Percentiles rank a stretch among this genome's conserved stretches.
These are phyloP conservation scores for Teratosphaeria viscida DNA, from an alignment of 2,329 filamentous ascomycete species.

Conservation along the genomic window DNA sequence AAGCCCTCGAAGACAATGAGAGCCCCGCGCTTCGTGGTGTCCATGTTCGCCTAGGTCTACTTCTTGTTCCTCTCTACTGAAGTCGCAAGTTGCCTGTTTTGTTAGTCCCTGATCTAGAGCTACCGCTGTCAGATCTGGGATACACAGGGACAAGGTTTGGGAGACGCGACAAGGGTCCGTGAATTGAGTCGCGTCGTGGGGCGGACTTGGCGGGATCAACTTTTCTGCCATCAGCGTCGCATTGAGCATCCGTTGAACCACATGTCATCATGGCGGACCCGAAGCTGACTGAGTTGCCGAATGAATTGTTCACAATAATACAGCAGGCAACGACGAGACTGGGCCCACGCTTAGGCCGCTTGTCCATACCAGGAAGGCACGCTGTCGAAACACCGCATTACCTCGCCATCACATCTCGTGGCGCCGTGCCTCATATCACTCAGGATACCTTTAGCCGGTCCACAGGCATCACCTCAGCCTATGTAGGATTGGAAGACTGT, in stretches of 20 bases:
- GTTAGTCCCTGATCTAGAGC: background rate
- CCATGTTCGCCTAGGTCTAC: background rate
- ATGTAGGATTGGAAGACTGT: slow-evolving; percentile 90
- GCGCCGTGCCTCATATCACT: slow-evolving; percentile 75
- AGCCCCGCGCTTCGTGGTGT: slow-evolving; percentile 41
- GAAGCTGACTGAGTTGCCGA: slow-evolving; percentile 2
- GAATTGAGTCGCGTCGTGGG: background rate
- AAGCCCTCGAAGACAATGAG: slow-evolving; percentile 81
- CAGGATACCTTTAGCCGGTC: slow-evolving; percentile 67
- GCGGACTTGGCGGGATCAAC: background rate
- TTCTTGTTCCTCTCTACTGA: background rate
- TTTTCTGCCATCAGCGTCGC: background rate
- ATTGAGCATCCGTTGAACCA: background rate
- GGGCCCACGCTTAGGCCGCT: slow-evolving; percentile 56
- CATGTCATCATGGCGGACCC: background rate
- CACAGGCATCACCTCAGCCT: slow-evolving; percentile 57
- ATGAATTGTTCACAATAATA: slow-evolving; percentile 38
- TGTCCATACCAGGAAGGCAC: slow-evolving; percentile 53
- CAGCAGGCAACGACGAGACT: slow-evolving; percentile 26
- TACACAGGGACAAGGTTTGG: background rate
- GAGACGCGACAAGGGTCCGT: background rate
- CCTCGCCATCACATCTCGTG: slow-evolving; percentile 69
- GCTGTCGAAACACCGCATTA: slow-evolving; percentile 75
- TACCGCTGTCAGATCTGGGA: background rate
- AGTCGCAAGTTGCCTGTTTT: background rate